These are phyloP conservation scores for Chytridiales sp. DNA, from an alignment of 371 early-diverging fungal species.

Conservation along the genomic window DNA sequence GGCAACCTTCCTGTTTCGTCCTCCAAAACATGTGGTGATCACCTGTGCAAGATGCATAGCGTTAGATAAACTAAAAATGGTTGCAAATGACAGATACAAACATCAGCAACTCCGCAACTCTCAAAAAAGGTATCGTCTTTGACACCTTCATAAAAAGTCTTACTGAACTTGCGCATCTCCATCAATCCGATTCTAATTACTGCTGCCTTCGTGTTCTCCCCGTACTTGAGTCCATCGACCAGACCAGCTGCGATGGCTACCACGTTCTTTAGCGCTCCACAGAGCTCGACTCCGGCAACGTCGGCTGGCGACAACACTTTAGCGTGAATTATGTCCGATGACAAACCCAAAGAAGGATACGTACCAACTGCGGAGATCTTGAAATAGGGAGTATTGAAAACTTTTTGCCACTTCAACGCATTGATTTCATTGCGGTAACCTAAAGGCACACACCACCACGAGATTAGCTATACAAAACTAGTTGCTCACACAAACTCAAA, in stretches of 20 bases:
- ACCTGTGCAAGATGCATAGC: slow-evolving; percentile 56
- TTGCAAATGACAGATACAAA: slow-evolving; percentile 8
- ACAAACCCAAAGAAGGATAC: background rate
- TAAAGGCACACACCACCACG: background rate
- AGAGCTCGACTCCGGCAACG: slow-evolving; percentile 91
- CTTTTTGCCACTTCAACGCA: slow-evolving; percentile 70
- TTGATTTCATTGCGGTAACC: slow-evolving; percentile 68
- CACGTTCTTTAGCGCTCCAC: slow-evolving; percentile 98
- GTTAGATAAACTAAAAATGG: slow-evolving; percentile 37
- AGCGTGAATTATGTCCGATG: too few relatives aligned
- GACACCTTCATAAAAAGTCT: slow-evolving; percentile 75
- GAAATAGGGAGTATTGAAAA: slow-evolving; percentile 91
- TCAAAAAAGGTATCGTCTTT: slow-evolving; percentile 91
- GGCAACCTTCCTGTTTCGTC: slow-evolving; percentile 93
- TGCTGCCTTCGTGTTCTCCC: slow-evolving; percentile 96
- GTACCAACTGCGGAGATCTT: slow-evolving; percentile 31
- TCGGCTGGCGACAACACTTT: too few relatives aligned
- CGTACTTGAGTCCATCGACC: slow-evolving; percentile 82
- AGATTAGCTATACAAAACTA: too few relatives aligned
- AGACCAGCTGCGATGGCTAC: slow-evolving; percentile 98
- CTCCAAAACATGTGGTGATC: slow-evolving; percentile 95
- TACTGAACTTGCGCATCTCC: slow-evolving; percentile 94
- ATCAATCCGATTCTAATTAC: slow-evolving; percentile 94
- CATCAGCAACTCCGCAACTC: slow-evolving; percentile 86
- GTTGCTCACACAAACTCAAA: too few relatives aligned